Percentiles rank a stretch among this genome's conserved stretches.
Conservation (phyloP, 108 stramenopile genomes). For the Fistulifera solaris region DNA sequence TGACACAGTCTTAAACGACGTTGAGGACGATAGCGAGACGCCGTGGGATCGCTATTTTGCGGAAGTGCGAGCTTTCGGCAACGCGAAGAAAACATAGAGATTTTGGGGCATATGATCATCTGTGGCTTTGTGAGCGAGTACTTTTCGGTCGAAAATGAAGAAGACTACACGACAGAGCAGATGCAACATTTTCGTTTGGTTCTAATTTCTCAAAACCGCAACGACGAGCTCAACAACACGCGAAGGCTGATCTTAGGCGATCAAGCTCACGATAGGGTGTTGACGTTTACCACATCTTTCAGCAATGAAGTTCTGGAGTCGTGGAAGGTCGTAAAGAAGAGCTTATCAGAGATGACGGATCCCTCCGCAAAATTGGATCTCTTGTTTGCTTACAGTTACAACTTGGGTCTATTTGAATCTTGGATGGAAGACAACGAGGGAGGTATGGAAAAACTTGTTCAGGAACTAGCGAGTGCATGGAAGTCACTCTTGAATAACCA, state of each 20-base stretch:
- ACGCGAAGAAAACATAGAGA: too few species aligned
- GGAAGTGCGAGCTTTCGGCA: too few species aligned
- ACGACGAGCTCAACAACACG: conserved; percentile 14
- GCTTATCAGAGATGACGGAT: too few species aligned
- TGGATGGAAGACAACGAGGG: conserved; percentile 31
- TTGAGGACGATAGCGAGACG: too few species aligned
- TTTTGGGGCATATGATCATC: too few species aligned
- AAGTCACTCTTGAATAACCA: conserved; percentile 18
- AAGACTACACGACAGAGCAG: conserved; percentile 13
- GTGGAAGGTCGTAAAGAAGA: background rate
- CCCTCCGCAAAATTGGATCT: conserved; percentile 17
- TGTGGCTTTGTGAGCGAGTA: conserved; percentile 5
- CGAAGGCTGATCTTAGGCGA: conserved; percentile 12
- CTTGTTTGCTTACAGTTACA: conserved; percentile 26
- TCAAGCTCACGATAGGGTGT: conserved; percentile 7
- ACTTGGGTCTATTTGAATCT: conserved; percentile 7
- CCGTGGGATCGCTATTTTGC: too few species aligned
- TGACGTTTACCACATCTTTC: conserved; percentile 8
- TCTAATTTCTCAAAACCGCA: conserved; percentile 18
- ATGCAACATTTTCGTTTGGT: conserved; percentile 18
- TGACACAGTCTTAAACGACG: too few species aligned
- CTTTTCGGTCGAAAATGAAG: conserved; percentile 3
- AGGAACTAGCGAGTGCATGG: conserved; percentile 18
- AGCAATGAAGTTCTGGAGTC: background rate
- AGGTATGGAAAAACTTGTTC: conserved; percentile 16